Evolutionary conservation across 2,329 filamentous ascomycete genomes (phyloP), one percentile per base, ranked within the genome.

Genomic region (Colletotrichum aenigma): DNA sequence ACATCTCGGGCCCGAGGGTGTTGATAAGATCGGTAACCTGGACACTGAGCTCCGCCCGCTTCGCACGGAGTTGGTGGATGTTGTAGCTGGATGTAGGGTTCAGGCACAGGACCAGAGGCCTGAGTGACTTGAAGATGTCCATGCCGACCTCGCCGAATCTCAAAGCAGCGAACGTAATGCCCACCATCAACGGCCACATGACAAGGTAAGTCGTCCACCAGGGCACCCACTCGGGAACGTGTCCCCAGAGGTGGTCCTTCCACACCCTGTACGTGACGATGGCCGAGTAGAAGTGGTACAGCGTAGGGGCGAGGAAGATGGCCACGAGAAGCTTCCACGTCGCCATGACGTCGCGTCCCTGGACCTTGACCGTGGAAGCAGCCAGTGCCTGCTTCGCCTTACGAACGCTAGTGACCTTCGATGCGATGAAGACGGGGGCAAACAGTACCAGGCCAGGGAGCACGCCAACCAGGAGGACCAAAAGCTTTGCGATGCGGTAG

Each of bases 131-230:
- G 87, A 97, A 88, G 71, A 99, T 98, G 82, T 99, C 97, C 96
- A 99, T 98, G 68, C 96, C 97, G n/a, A 98, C 94, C 86, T 99
- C 97, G 62, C 97, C 97, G 79, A 98, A 98, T 13, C 97, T 94
- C 68, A 99, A 92, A 8, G 97, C 95, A 6, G 96, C 96, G 84
- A 98, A 98, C 0, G 96, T 98, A 80, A 98, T 94, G 28, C 93
- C 91, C 7, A 96, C 94, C 88, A 98, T 98, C 78, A 97, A 87
- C 64, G 95, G 89, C 87, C 95, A 93, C 66, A 96, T 94, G 52
- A 92, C 91, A 12, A 95, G 83, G 77, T 96, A 92, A 13, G 97
- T 91, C 26, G 92, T 83, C 92, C 94, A 98, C 73, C 96, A 90
- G 1, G 96, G 95, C 36, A 98, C 91, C 88, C 93, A 96, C 4